Percentiles rank a stretch among this genome's conserved stretches.
Conservation (phyloP, 148 eudicot species). For the Nepenthes mirabilis region DNA sequence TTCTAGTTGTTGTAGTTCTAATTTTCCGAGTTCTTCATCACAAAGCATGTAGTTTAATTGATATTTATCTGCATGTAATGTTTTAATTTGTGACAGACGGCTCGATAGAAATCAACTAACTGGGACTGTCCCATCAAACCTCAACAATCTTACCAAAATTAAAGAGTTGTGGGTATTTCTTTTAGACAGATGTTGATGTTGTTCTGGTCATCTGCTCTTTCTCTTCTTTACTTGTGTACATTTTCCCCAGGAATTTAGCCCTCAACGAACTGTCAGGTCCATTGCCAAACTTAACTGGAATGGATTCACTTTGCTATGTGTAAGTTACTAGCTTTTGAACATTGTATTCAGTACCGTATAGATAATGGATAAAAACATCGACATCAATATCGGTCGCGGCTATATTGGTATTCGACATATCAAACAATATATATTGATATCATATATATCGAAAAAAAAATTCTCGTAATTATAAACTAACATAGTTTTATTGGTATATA, state of each 20-base stretch:
- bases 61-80: not conserved
- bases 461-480: too few relatives aligned
- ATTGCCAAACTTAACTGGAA: constrained; percentile 61
- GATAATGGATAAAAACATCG: not conserved
- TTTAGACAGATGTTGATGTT: not conserved
- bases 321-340: constrained; percentile 19
- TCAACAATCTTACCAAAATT: constrained; percentile 62
- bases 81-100: constrained; percentile 32
- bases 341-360: not conserved
- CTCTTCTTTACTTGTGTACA: not conserved
- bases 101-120: constrained; percentile 61
- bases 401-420: too few relatives aligned
- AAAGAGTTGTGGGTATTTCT: constrained; percentile 54
- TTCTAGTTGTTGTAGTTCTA: constrained; percentile 1
- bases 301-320: constrained; percentile 68
- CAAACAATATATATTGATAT: too few relatives aligned
- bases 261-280: constrained; percentile 57
- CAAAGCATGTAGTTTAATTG: not conserved
- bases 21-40: constrained; percentile 1
- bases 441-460: too few relatives aligned
- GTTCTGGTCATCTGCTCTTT: not conserved
- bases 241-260: constrained; percentile 49
- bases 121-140: constrained; percentile 52
- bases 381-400: too few relatives aligned
- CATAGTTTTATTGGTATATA: not conserved